phyloP scores from a whole-genome alignment of 305 asterid genomes.

The Ajuga reptans region DNA sequence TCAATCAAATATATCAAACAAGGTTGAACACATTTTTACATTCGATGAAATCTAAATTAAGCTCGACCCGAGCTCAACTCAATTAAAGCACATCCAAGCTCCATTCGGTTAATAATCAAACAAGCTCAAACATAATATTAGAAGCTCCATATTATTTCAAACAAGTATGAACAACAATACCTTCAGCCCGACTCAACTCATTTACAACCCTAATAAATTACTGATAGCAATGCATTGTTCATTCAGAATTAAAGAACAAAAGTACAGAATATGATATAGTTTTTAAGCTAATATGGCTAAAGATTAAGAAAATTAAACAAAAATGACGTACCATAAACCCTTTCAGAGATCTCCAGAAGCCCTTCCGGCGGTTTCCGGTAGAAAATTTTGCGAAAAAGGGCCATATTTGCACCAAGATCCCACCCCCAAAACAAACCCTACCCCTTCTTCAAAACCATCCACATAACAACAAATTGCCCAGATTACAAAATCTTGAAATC shows the following conservation, averaged over 20 bases:
- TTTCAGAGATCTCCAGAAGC: conserved; percentile 63
- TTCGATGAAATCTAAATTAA: no score
- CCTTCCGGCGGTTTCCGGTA: conserved; percentile 67
- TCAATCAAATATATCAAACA: no score
- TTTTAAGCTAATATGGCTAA: not conserved
- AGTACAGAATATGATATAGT: not conserved
- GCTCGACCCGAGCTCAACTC: no score
- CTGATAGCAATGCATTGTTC: not conserved
- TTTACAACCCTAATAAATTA: no score
- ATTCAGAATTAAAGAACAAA: not conserved
- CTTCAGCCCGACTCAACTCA: no score
- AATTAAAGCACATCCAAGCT: no score
- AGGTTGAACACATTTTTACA: no score
- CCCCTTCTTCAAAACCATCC: conserved; percentile 19
- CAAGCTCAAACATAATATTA: no score
- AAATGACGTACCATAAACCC: conserved; percentile 60
- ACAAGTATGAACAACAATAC: no score
- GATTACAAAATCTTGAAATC: conserved; percentile 23
- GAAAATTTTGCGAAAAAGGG: conserved; percentile 54
- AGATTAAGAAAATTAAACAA: not conserved
- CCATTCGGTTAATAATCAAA: no score
- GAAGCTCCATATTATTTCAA: no score
- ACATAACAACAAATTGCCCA: conserved; percentile 22
- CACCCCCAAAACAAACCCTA: conserved; percentile 29
- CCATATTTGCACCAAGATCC: conserved; percentile 39